Conservation (phyloP, 768 basidiomycete species). For the Lactarius evosmus region DNA sequence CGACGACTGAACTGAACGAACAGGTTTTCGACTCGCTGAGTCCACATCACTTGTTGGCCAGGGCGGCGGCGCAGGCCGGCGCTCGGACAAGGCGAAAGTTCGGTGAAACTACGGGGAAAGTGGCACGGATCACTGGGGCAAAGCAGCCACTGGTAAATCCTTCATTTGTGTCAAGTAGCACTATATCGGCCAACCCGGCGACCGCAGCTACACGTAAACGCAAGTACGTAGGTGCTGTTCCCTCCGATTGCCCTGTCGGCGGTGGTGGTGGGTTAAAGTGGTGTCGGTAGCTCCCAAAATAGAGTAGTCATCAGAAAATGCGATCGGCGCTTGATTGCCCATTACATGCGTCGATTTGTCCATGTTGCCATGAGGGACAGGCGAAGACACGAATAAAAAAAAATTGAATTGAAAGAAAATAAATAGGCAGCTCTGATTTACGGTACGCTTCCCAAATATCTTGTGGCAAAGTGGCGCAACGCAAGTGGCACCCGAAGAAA, state of each 20-base stretch:
- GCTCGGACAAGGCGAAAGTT: conserved; percentile 4
- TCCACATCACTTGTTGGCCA: not conserved
- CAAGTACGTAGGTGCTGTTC: not conserved
- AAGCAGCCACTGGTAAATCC: not conserved
- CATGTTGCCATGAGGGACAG: not conserved
- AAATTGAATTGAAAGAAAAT: no score
- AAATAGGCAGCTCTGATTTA: not conserved
- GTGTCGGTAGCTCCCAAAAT: not conserved
- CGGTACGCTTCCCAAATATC: not conserved
- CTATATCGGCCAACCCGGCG: not conserved
- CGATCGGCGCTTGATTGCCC: not conserved
- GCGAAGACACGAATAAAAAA: not conserved
- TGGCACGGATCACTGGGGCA: not conserved
- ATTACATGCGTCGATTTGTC: not conserved
- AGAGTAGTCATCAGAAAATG: not conserved
- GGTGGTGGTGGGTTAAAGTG: not conserved
- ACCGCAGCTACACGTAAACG: not conserved
- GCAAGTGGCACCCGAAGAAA: conserved; percentile 1
- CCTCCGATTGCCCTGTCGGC: not conserved
- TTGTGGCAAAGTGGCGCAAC: not conserved
- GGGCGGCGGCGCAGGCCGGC: not conserved
- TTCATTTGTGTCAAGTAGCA: no score
- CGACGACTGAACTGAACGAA: no score
- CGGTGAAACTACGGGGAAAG: conserved; percentile 13
- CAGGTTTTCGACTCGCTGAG: not conserved